These are phyloP conservation scores for Fusarium burgessii DNA, from an alignment of 2,329 filamentous ascomycete species.

Conservation along the genomic window DNA sequence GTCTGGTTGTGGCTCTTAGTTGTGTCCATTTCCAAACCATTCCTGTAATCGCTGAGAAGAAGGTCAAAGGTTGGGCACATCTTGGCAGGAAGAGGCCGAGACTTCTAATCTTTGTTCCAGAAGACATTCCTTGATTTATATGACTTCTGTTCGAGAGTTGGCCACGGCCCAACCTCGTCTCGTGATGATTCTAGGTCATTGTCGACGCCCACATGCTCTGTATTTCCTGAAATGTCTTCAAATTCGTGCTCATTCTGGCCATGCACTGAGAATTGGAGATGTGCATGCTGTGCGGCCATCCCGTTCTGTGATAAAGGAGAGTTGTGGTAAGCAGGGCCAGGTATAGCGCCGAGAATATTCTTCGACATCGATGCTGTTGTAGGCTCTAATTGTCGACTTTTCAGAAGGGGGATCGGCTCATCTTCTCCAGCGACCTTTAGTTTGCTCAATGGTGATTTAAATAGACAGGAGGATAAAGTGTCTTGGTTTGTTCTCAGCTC, in stretches of 20 bases:
- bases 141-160: background rate
- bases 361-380: background rate
- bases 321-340: background rate
- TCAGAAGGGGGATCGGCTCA: conserved; percentile 31
- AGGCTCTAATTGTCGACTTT: conserved; percentile 19
- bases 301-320: background rate
- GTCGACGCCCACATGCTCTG: background rate
- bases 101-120: conserved; percentile 33
- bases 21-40: background rate
- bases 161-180: background rate
- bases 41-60: conserved; percentile 18
- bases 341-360: background rate
- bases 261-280: background rate
- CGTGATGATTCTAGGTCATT: background rate
- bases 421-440: conserved; percentile 39
- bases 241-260: background rate
- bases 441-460: conserved; percentile 41
- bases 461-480: conserved; percentile 34
- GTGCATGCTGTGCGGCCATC: background rate
- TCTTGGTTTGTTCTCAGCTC: conserved; percentile 13
- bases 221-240: background rate
- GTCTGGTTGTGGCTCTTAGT: background rate
- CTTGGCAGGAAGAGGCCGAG: conserved; percentile 38
- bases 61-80: conserved; percentile 43
- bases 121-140: conserved; percentile 10